Evolutionary conservation across 768 basidiomycete species (phyloP), one percentile per base, ranked within the genome.

Genomic region (Tephrocybe sp.): DNA sequence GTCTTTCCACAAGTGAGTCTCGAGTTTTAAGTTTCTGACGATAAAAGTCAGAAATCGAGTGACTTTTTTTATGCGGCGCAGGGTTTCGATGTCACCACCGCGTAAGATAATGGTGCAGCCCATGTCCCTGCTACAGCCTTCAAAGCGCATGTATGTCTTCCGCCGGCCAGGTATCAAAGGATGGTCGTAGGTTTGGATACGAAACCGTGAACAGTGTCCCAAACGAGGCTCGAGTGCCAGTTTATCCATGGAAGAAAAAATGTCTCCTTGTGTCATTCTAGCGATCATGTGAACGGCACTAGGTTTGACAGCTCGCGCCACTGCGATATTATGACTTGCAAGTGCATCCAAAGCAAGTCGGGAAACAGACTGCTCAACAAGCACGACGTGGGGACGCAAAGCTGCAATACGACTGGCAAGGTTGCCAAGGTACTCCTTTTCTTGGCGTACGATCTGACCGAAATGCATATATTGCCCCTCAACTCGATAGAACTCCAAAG

Each of bases 81-180:
- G 71, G 0, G 83, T 90, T 34, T 87, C 86, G 49, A 87, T 76
- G 61, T 95, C 82, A 3, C 83, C 94, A 9, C 97, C 97, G 38
- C 97, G 81, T 40, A 99, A 68, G 34, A 98, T 77, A 58, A 99
- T 87, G 2, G 97, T 98, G 57, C 94, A 98, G 0, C 95, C 95
- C 80, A 92, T 88, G 55, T 97, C 92, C 44, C 82, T 80, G 62
- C 82, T 88, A 61, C 95, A 97, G 1, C 96, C 96, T 68, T 99
- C 97, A 61, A 99, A 98, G 1, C 97, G 87, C 92, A 99, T 94
- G 63, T 92, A 89, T 0, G 96, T 92, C 74, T 99, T 99, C 49
- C 97, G 79, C 14, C 80, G 80, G 16, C 93, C 94, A n/a, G 95
- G 93, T 36, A 98, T 99, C 35, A 95, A 75, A 11, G 83, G 78